Base-by-base conservation (phyloP, 2,329 filamentous ascomycete species). In the Teratosphaeria zuluensis region DNA sequence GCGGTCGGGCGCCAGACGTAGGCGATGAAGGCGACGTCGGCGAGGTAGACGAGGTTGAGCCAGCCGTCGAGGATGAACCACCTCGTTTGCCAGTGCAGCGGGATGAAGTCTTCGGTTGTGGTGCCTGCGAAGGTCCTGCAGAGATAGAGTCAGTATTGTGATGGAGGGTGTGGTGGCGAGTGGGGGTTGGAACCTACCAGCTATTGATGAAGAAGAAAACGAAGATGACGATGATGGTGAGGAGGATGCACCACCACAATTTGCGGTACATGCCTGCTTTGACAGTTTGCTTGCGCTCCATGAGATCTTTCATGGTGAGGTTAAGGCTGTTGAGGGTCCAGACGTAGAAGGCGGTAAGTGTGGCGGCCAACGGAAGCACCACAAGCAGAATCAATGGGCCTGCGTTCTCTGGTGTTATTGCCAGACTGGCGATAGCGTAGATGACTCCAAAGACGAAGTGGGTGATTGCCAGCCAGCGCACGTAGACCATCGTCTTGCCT, bases 151-250 rank as follows among this genome's bases (percentile, higher is more conserved):
- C 7, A 7, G n/a, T 16, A 19, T n/a, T 16, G 42, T 7, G 42
- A 16, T 19, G 14, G 14, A 16, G n/a, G 14, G 2, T 11, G 42
- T 3, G 42, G n/a, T n/a, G n/a, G n/a, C n/a, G n/a, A n/a, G n/a
- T n/a, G n/a, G n/a, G n/a, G n/a, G n/a, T n/a, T n/a, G 14, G 42
- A 8, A 19, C 14, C 3, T 19, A 46, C 75, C 96, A 91, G 66
- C 89, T 95, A 79, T 96, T 97, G 79, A 97, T 86, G 79, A 99
- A 97, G 80, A 99, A 96, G 78, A 99, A 99, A 59, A 82, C 91
- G 68, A 99, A 99, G 66, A 97, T 96, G 66, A 97, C 90, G 54
- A 97, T 77, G 71, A 99, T 95, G 72, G 89, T 95, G 63, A 84
- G 80, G 53, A 99, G 80, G 61, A 99, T 96, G 73, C 90, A 92